Conservation (phyloP, 371 early-diverging fungal genomes). For the Zychaea mexicana region DNA sequence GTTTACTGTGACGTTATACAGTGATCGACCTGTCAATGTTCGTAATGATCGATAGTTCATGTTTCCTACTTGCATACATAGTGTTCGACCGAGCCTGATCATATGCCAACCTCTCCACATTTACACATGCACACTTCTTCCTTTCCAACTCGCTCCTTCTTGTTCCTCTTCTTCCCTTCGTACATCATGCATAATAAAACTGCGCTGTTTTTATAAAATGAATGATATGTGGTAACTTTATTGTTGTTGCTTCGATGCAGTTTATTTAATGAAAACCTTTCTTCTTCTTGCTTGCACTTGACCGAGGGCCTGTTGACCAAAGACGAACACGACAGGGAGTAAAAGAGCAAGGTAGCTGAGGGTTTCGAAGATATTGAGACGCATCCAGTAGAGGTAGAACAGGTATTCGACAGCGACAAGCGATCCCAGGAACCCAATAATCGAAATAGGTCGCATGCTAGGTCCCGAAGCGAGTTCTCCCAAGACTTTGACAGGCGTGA, state of each 20-base stretch:
- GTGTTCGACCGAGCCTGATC: too few relatives aligned
- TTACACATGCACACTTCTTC: too few relatives aligned
- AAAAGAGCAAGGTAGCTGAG: conserved; percentile 62
- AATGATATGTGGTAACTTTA: too few relatives aligned
- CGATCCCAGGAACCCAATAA: conserved; percentile 58
- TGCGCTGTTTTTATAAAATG: too few relatives aligned
- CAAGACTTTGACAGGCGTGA: conserved; percentile 45
- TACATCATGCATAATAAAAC: neutral
- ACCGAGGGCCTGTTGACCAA: conserved; percentile 63
- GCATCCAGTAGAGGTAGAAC: conserved; percentile 73
- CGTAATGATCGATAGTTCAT: conserved; percentile 29
- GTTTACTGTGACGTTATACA: conserved; percentile 57
- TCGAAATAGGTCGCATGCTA: conserved; percentile 36
- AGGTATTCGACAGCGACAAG: conserved; percentile 60
- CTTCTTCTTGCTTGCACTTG: conserved; percentile 36
- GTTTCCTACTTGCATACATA: too few relatives aligned
- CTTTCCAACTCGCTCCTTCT: too few relatives aligned
- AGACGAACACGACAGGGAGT: conserved; percentile 53
- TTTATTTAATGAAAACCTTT: neutral
- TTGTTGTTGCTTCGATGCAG: neutral
- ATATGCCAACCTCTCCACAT: too few relatives aligned
- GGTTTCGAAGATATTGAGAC: conserved; percentile 71
- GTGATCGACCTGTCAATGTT: conserved; percentile 63
- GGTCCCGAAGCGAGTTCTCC: conserved; percentile 28
- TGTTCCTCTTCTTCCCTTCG: too few relatives aligned